Percentiles rank a stretch among this genome's conserved stretches.
Evolutionary conservation across 2,329 filamentous ascomycete genomes (phyloP).

Genomic region (Hymenoscyphus fraxineus): DNA sequence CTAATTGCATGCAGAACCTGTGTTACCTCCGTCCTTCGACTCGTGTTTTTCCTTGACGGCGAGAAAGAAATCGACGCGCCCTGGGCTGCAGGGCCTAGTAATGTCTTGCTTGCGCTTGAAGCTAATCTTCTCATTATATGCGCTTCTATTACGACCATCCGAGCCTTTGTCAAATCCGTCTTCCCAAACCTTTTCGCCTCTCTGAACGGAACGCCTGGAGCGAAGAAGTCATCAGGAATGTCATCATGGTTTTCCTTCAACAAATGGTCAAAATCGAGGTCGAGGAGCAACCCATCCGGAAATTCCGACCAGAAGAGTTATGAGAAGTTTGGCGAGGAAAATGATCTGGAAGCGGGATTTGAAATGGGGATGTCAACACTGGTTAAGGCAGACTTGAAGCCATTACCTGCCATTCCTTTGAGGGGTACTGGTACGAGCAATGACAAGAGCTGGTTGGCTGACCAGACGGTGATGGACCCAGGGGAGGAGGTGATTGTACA

Average conservation of each 20-base stretch:
- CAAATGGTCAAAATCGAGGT: not conserved
- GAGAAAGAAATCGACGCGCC: not conserved
- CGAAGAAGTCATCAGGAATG: not conserved
- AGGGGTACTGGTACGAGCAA: too few relatives aligned
- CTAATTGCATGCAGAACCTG: not conserved
- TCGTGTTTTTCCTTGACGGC: not conserved
- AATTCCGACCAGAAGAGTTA: too few relatives aligned
- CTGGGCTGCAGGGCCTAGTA: conserved; percentile 4
- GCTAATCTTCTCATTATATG: conserved; percentile 7
- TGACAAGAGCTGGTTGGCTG: too few relatives aligned
- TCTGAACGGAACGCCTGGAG: not conserved
- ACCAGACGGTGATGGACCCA: too few relatives aligned
- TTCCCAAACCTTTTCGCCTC: not conserved
- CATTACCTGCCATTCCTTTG: too few relatives aligned
- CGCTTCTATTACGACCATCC: conserved; percentile 1
- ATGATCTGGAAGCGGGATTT: too few relatives aligned
- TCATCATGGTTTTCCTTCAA: not conserved
- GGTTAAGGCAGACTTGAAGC: too few relatives aligned
- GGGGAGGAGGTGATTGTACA: too few relatives aligned
- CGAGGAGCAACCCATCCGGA: not conserved
- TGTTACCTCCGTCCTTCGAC: conserved; percentile 5
- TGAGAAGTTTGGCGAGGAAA: too few relatives aligned
- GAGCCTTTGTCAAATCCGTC: not conserved
- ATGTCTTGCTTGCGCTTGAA: conserved; percentile 5
- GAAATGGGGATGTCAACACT: too few relatives aligned